Base-by-base conservation (phyloP, 2,329 filamentous ascomycete species). In the Venturiaceae sp. region DNA sequence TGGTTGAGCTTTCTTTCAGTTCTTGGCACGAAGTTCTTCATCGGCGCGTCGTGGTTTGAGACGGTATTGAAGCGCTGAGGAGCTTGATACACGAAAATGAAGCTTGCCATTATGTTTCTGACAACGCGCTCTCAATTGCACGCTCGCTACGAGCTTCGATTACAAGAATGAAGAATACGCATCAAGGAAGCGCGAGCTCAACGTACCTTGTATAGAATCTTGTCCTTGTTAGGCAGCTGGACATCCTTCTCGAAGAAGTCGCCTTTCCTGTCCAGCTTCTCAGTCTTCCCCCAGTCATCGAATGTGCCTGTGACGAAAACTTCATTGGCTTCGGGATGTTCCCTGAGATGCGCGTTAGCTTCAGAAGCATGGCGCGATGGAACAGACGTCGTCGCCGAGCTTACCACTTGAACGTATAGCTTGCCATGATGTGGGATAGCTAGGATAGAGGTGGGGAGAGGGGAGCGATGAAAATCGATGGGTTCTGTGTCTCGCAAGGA, bases 231-330 rank as follows among this genome's bases (percentile, higher is more conserved):
- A 54, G 86, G 78, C 34, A 97, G 79, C 57, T 83, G 77, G 61
- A 99, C 90, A 34, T 83, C 83, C 79, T 96, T 96, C 74, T 87
- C 80, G 73, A 95, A 95, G 66, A 80, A 67, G 53, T 84, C 78
- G 69, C 82, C 87, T 41, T 84, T 80, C 76, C 90, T 90, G 53
- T 91, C 85, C 60, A 99, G 82, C 77, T 88, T 83, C 72, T 92
- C 83, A 59, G 84, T 90, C 80, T 94, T 92, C 65, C 82, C 81
- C 94, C 94, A 99, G 76, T 90, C 82, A 75, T 97, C 92, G 71
- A 97, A 97, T 63, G 89, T 92, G 71, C 94, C 94, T 41, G 92
- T 97, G 66, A 97, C 94, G 74, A 87, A 92, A 72, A 97, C 92
- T 71, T 95, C 88, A 65, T 85, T 81, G 70, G 88, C 92, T 41